Evolutionary conservation across 306 rosid species (phyloP).

Genomic region (Luffa aegyptiaca): DNA sequence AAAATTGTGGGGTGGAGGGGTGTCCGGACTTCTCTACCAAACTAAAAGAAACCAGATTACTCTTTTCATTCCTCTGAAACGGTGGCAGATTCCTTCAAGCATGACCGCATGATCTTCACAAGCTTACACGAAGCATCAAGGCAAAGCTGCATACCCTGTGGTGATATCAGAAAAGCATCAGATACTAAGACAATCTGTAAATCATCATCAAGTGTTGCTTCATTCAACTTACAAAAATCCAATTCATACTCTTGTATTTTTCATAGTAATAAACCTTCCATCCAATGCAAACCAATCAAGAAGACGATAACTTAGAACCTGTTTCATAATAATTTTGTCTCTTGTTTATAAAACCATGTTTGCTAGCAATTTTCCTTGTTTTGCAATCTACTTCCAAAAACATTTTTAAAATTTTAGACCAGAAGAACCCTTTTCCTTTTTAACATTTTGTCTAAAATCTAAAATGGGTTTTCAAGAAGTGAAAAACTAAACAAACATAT

Average conservation of each 20-base stretch:
- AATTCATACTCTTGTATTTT: background rate
- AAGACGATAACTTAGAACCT: no score
- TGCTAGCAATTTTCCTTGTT: no score
- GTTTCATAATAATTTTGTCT: no score
- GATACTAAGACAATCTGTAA: background rate
- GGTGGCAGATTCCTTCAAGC: slow-evolving; percentile 59
- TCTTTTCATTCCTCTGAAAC: slow-evolving; percentile 36
- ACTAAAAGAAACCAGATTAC: background rate
- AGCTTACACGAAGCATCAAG: slow-evolving; percentile 86
- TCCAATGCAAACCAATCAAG: no score
- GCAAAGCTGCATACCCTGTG: slow-evolving; percentile 86
- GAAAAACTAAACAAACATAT: background rate
- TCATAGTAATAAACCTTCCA: no score
- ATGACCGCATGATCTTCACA: slow-evolving; percentile 63
- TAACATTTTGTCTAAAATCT: background rate
- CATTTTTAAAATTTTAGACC: no score
- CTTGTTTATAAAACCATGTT: no score
- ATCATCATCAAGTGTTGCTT: background rate
- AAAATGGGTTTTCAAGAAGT: background rate
- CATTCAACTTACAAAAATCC: background rate
- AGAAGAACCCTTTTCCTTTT: no score
- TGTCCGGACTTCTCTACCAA: background rate
- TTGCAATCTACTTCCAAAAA: background rate
- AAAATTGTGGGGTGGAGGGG: background rate
- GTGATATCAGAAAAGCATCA: background rate